phyloP scores from a whole-genome alignment of 164 flowering plant genomes.

The Kingdonia uniflora region DNA sequence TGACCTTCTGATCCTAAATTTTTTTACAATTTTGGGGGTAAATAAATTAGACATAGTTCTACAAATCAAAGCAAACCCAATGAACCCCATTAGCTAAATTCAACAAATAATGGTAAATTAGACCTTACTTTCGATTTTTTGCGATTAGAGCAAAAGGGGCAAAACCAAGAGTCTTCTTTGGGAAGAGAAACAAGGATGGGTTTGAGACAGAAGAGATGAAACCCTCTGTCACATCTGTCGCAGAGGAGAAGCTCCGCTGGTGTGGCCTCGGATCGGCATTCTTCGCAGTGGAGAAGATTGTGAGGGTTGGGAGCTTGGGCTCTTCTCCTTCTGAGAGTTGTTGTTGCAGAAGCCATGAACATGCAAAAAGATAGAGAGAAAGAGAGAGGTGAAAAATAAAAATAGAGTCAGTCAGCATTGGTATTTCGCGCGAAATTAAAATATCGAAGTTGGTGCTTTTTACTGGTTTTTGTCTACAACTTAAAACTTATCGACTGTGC shows the following conservation, averaged over 20 bases:
- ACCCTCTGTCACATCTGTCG: slow-evolving; percentile 77
- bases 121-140: slow-evolving; percentile 38
- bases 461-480: no score
- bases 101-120: neutral
- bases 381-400: no score
- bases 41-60: slow-evolving; percentile 76
- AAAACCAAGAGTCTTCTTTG: slow-evolving; percentile 74
- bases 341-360: no score
- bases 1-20: slow-evolving; percentile 63
- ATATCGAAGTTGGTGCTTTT: no score
- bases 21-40: slow-evolving; percentile 86
- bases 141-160: slow-evolving; percentile 47
- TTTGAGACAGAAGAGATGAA: slow-evolving; percentile 63
- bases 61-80: slow-evolving; percentile 12
- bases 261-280: slow-evolving; percentile 59
- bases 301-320: slow-evolving; percentile 45
- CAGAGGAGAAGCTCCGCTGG: slow-evolving; percentile 63
- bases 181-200: slow-evolving; percentile 80
- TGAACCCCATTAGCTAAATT: slow-evolving; percentile 1
- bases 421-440: no score
- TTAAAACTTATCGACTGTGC: no score
- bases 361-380: no score
- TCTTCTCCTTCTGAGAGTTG: slow-evolving; percentile 19
- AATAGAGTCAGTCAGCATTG: no score
- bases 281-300: slow-evolving; percentile 38